Base-by-base conservation (phyloP, 179 eudicot species). In the Drosera spatulata region DNA sequence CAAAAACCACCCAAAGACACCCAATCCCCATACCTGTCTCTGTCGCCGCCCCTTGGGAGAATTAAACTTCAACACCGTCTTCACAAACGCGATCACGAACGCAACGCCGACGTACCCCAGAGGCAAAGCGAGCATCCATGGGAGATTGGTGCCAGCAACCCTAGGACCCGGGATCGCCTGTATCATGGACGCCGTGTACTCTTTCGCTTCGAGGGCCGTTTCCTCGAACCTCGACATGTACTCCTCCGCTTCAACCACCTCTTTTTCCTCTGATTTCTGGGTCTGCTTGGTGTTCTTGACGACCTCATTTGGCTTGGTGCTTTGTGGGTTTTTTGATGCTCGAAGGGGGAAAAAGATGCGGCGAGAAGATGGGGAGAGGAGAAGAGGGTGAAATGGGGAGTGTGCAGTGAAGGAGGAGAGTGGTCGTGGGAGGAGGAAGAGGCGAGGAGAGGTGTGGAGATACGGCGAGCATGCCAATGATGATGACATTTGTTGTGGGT, bases 161-260 rank as follows among this genome's bases (percentile, higher is more conserved):
- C 96, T 68, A 0, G 98, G 98, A 0, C 98, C 98, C 0, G 98
- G 98, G 47, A 91, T 70, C 5, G 98, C 91, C 69, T 84, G 95
- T 0, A 85, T 80, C 2, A 91, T 85, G 0, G 95, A 82, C 5
- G 96, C 96, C 0, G 82, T 90, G 63, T 85, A 90, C 73, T 90
- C 97, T 4, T 88, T 96, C 67, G 88, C 67, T 73, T 91, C 96
- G 76, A 91, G 59, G 37, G 96, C 96, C 63, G 88, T 91, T 73
- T 83, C 96, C 58, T 88, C 80, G 60, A 88, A 82, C 98, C 98
- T 88, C 0, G 89, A 88, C 70, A 91, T 12, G 1, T 91, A 91
- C 77, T 88, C 96, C 63, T 91, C 96, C 13, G 67, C 82, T 45
- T 80, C 89, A 11, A 55, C 83, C 41, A 71, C 87, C 50, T 58